Base-by-base conservation (phyloP, 768 basidiomycete genomes). In the Suillus cothurnatus region DNA sequence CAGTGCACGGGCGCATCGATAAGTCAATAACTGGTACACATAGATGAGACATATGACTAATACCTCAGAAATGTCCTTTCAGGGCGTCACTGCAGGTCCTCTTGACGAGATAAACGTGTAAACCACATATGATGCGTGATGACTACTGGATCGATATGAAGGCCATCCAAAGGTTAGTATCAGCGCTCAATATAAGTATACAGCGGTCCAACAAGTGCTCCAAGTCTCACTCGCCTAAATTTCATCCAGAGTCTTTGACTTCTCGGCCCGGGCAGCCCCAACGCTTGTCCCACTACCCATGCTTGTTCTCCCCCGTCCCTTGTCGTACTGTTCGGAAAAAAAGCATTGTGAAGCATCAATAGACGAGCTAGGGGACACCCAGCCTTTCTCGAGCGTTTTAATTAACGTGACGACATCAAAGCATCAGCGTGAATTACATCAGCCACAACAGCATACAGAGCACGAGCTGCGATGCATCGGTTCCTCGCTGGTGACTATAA, bases 391-490 rank as follows among this genome's bases (percentile, higher is more conserved):
- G 23, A 49, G 47, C 14, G 23, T 50, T 26, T 50, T 6, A 23
- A 50, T 26, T 11, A 47, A 23, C 8, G 12, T 47, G 9, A 21
- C 21, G 43, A 45, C 21, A n/a, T 43, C 8, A 43, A 21, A 19
- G 41, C 39, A 19, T 19, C 15, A 7, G 41, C 19, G 21, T 43
- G 43, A 21, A 43, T 43, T 1, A 43, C 8, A 3, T 45, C 43
- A 9, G 21, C 47, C 23, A 23, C n/a, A 49, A 23, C n/a, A 11
- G 45, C n/a, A 45, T n/a, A 4, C n/a, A 47, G 47, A 47, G 96
- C 86, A 2, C 96, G 91, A 92, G 92, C 95, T 4, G 89, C 93
- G 0, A 90, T 96, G 84, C 79, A 89, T 69, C 86, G 95, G 12
- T 91, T 97, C 67, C 80, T 90, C 31, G 79, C 78, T 0, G 80